Evolutionary conservation across 306 rosid species (phyloP).

Genomic region (Echinosophora koreensis): DNA sequence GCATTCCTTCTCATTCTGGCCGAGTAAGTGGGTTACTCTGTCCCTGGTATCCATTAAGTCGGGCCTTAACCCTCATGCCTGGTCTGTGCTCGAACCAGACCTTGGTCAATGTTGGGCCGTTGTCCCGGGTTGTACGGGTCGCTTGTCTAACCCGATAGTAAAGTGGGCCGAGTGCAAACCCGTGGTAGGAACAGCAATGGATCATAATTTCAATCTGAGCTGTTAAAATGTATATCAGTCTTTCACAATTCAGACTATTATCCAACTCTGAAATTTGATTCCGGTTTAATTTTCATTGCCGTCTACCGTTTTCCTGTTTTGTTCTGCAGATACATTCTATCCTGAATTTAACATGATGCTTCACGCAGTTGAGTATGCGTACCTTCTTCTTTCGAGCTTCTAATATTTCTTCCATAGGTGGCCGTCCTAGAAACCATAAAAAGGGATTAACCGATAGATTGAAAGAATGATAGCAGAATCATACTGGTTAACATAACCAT

Average conservation of each 20-base stretch:
- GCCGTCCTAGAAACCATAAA: slow-evolving; percentile 71
- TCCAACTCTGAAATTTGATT: neutral
- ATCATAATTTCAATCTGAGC: neutral
- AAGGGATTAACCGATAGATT: neutral
- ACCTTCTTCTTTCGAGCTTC: slow-evolving; percentile 79
- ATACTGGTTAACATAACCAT: slow-evolving; percentile 26
- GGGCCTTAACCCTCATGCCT: too few species aligned
- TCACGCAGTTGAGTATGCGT: slow-evolving; percentile 23
- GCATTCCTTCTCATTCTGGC: too few species aligned
- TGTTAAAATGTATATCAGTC: slow-evolving; percentile 2
- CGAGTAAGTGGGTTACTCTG: too few species aligned
- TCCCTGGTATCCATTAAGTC: too few species aligned
- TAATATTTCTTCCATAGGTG: slow-evolving; percentile 78
- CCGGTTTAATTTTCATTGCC: neutral
- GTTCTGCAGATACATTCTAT: slow-evolving; percentile 14
- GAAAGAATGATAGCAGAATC: slow-evolving; percentile 12
- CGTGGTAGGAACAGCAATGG: neutral
- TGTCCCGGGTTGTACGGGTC: too few species aligned
- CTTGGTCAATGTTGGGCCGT: too few species aligned
- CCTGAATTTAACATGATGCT: slow-evolving; percentile 8
- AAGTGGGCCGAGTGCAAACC: too few species aligned
- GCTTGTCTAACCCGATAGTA: too few species aligned
- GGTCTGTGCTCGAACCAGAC: too few species aligned
- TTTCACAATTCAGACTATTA: slow-evolving; percentile 1
- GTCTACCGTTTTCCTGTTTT: slow-evolving; percentile 11